phyloP scores from a whole-genome alignment of 495 filamentous ascomycete genomes.

The Penicillium paxilli region DNA sequence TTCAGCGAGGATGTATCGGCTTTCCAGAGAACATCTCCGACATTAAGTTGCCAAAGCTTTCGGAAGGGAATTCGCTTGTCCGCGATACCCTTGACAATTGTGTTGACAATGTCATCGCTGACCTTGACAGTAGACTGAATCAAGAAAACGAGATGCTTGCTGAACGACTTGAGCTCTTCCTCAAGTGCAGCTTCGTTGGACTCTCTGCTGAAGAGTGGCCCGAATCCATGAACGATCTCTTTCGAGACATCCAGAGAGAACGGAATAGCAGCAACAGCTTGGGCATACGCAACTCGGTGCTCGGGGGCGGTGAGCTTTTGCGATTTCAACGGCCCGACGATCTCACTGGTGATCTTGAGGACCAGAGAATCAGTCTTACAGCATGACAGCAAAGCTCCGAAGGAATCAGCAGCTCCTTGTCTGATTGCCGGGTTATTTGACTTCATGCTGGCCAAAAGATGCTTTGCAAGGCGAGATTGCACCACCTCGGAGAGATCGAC shows the following conservation, averaged over 20 bases:
- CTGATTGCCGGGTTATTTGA: slow-evolving; percentile 80
- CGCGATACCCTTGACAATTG: slow-evolving; percentile 74
- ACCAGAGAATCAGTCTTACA: slow-evolving; percentile 58
- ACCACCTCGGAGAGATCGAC: slow-evolving; percentile 79
- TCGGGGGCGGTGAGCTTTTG: slow-evolving; percentile 80
- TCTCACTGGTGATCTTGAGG: slow-evolving; percentile 69
- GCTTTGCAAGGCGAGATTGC: slow-evolving; percentile 71
- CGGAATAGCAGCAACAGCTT: slow-evolving; percentile 68
- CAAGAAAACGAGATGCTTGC: slow-evolving; percentile 58
- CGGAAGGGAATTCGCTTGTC: slow-evolving; percentile 81
- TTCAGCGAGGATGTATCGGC: slow-evolving; percentile 42
- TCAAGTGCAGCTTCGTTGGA: slow-evolving; percentile 78
- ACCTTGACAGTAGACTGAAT: slow-evolving; percentile 57
- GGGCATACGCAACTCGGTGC: slow-evolving; percentile 75
- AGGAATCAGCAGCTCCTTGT: slow-evolving; percentile 70
- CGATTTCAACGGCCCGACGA: slow-evolving; percentile 73
- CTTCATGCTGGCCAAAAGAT: slow-evolving; percentile 82
- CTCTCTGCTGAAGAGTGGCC: slow-evolving; percentile 70
- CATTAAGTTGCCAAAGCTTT: slow-evolving; percentile 75
- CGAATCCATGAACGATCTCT: slow-evolving; percentile 65
- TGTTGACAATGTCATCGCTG: slow-evolving; percentile 63
- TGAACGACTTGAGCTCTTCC: slow-evolving; percentile 70
- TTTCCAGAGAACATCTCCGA: slow-evolving; percentile 72
- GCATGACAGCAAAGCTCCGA: slow-evolving; percentile 59
- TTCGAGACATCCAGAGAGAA: slow-evolving; percentile 55